Base-by-base conservation (phyloP, 2,329 filamentous ascomycete species). In the Pleurostoma richardsiae region DNA sequence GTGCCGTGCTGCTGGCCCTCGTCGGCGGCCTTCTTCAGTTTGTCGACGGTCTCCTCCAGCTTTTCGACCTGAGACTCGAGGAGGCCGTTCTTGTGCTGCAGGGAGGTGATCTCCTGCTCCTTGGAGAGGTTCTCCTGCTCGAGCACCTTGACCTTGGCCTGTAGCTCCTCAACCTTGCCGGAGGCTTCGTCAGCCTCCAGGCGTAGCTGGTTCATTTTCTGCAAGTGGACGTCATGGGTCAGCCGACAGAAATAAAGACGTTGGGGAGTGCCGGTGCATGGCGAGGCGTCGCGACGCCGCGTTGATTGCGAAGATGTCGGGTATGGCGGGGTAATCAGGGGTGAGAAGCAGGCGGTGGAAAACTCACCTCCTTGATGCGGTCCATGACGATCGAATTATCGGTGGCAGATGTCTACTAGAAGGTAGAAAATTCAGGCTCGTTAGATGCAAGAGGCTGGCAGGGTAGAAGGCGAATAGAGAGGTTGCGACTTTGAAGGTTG, bases 181-280 rank as follows among this genome's bases (percentile, higher is more conserved):
- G 83, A 73, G 55, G 88, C 85, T 67, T 94, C 87, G 65, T 97
- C 94, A 63, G 90, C 88, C 81, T 97, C 90, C 72, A 92, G 74
- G 68, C 92, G 91, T 76, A 99, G 90, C 71, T 85, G 79, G 77
- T 87, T 87, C 89, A 96, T 92, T 85, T 90, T 92, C 92, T 96
- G 62, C 51, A 46, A 27, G 4, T 28, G 29, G 39, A 44, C 50
- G 46, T 19, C 19, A 19, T 19, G 52, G 48, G 52, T 62, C 54
- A 59, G 58, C 54, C 45, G 54, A 19, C 19, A 2, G 19, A 19
- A 19, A 19, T 19, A 19, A 19, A 19, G 19, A 19, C 19, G 19
- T 19, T 19, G 19, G 19, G 2, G 19, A 19, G 19, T 19, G 19
- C 19, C 19, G 19, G 19, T 19, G 19, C 19, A 19, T 19, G 19